Evolutionary conservation across 2,329 filamentous ascomycete species (phyloP).

Genomic region (Fusarium paranaense): DNA sequence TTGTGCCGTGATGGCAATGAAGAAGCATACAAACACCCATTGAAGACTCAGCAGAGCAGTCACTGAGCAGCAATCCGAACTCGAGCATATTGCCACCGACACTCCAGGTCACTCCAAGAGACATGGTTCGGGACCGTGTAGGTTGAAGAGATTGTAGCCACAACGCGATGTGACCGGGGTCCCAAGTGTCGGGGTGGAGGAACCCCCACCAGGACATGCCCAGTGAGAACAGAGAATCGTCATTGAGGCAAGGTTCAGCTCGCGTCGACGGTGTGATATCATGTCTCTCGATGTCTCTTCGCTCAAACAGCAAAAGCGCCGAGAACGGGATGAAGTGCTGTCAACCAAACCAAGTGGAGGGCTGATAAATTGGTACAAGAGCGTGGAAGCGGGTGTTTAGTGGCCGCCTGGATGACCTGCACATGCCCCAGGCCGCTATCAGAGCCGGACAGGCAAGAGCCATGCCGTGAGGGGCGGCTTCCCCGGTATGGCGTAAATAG

Average conservation of each 20-base stretch:
- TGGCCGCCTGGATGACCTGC: conserved; percentile 25
- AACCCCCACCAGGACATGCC: conserved; percentile 28
- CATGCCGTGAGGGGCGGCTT: conserved; percentile 36
- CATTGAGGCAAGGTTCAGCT: not conserved
- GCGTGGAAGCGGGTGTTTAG: conserved; percentile 9
- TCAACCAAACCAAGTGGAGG: not conserved
- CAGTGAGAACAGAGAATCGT: conserved; percentile 22
- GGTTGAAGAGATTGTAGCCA: conserved; percentile 17
- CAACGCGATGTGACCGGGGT: conserved; percentile 17
- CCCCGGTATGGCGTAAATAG: conserved; percentile 34
- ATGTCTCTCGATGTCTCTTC: not conserved
- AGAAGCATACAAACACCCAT: not conserved
- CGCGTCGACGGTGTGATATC: conserved; percentile 16
- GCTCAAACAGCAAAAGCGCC: not conserved
- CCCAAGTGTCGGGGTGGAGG: conserved; percentile 13
- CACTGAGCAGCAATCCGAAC: not conserved
- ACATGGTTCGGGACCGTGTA: not conserved
- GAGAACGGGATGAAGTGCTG: not conserved
- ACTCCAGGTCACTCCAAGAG: not conserved
- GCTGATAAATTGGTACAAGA: not conserved
- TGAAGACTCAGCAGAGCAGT: not conserved
- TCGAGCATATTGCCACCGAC: not conserved
- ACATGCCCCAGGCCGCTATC: conserved; percentile 35
- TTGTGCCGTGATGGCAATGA: not conserved
- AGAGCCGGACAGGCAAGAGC: conserved; percentile 16